phyloP scores from a whole-genome alignment of 495 filamentous ascomycete species.

The Penicillium chermesinum region DNA sequence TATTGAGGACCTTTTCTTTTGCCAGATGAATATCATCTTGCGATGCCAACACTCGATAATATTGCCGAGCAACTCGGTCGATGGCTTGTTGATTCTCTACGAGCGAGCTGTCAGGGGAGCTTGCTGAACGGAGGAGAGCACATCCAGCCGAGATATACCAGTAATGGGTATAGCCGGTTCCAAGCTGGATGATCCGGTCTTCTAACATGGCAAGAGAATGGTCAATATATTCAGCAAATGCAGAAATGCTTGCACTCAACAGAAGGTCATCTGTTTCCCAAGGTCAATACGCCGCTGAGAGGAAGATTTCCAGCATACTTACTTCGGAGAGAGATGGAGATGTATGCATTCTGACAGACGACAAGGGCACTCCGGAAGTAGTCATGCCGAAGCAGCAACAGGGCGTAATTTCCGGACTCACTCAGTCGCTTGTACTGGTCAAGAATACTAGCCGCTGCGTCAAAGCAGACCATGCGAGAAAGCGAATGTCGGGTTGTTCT shows the following conservation, averaged over 20 bases:
- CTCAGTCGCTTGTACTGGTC: constrained; percentile 13
- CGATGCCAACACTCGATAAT: constrained; percentile 14
- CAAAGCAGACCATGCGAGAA: constrained; percentile 23
- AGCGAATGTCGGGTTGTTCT: constrained; percentile 13
- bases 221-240: constrained; percentile 20
- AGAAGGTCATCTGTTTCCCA: constrained; percentile 10
- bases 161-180: constrained; percentile 26
- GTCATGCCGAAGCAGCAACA: constrained; percentile 18
- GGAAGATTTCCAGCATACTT: neutral
- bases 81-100: constrained; percentile 20
- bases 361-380: constrained; percentile 20
- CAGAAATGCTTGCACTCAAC: constrained; percentile 7
- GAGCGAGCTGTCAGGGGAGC: neutral
- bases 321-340: constrained; percentile 9
- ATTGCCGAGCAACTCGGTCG: constrained; percentile 17
- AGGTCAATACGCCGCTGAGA: neutral
- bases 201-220: constrained; percentile 21
- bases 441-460: constrained; percentile 15
- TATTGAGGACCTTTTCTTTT: constrained; percentile 6
- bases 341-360: constrained; percentile 18
- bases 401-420: constrained; percentile 2
- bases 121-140: constrained; percentile 10
- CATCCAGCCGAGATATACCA: constrained; percentile 29
- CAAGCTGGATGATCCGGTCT: constrained; percentile 22
- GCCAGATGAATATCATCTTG: constrained; percentile 17